Evolutionary conservation across 2,329 filamentous ascomycete genomes (phyloP).

Genomic region (Penicillium sp.): DNA sequence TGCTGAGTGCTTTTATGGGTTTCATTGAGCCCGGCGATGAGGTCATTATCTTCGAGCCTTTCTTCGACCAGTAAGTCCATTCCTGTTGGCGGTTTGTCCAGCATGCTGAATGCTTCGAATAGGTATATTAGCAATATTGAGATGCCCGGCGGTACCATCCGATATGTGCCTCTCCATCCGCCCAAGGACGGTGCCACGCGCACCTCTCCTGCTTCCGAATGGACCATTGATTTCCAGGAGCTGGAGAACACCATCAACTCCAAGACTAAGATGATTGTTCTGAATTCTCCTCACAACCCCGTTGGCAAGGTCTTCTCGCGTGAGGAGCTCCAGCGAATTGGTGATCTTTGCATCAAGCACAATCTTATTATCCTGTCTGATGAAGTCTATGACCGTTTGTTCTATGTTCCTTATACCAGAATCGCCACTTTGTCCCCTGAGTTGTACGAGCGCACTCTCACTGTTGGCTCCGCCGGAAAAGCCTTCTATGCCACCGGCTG

Average conservation of each 20-base stretch:
- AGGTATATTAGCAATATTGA: constrained; percentile 96
- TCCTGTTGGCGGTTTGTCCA: background rate
- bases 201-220: constrained; percentile 83
- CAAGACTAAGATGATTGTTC: constrained; percentile 88
- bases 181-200: constrained; percentile 73
- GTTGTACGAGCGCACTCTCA: constrained; percentile 81
- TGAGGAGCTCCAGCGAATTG: constrained; percentile 79
- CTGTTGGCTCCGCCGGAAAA: constrained; percentile 94
- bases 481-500: constrained; percentile 98
- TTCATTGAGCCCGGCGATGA: constrained; percentile 94
- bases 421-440: constrained; percentile 89
- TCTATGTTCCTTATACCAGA: constrained; percentile 91
- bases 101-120: background rate
- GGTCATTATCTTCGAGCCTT: constrained; percentile 96
- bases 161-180: constrained; percentile 92
- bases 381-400: constrained; percentile 92
- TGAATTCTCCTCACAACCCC: constrained; percentile 74
- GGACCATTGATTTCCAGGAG: constrained; percentile 81
- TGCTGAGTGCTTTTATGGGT: constrained; percentile 96
- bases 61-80: constrained; percentile 80
- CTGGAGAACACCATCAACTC: constrained; percentile 78
- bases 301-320: constrained; percentile 92
- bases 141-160: constrained; percentile 92
- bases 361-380: constrained; percentile 91
- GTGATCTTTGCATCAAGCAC: constrained; percentile 84